A percentile compares a stretch with the other conserved stretches of the same genome.
phyloP scores from a whole-genome alignment of 805 yeast genomes.

The Clavispora santaluciae region DNA sequence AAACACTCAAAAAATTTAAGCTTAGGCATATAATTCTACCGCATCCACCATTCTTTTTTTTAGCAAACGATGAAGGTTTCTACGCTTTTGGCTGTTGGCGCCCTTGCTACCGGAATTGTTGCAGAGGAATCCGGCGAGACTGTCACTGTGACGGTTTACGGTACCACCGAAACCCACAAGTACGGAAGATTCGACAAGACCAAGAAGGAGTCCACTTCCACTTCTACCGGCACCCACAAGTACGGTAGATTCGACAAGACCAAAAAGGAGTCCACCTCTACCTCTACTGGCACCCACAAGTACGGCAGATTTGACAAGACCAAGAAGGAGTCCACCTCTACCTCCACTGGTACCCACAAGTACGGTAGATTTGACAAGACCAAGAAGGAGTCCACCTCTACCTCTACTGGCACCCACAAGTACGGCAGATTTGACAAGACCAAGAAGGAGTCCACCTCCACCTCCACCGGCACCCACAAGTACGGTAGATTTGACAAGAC shows the following conservation, averaged over 20 bases:
- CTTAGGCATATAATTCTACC: background rate
- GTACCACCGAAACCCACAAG: constrained; percentile 17
- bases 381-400: constrained; percentile 9
- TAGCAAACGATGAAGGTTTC: constrained; percentile 13
- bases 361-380: constrained; percentile 18
- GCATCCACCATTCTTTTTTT: background rate
- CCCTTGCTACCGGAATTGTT: constrained; percentile 10
- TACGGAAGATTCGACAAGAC: constrained; percentile 23
- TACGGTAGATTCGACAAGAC: constrained; percentile 19
- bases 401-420: constrained; percentile 24
- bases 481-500: constrained; percentile 34
- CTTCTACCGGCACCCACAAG: constrained; percentile 15
- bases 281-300: constrained; percentile 39
- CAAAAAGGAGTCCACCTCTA: constrained; percentile 8
- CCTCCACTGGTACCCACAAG: constrained; percentile 27
- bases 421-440: constrained; percentile 35
- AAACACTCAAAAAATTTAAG: constrained; percentile 6
- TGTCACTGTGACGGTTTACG: constrained; percentile 16
- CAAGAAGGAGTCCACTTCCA: constrained; percentile 8
- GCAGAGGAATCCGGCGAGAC: constrained; percentile 12
- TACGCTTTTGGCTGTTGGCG: constrained; percentile 13
- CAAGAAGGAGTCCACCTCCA: constrained; percentile 26
- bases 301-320: constrained; percentile 54
- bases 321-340: constrained; percentile 20
- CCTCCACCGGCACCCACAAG: constrained; percentile 30